phyloP scores from a whole-genome alignment of 495 filamentous ascomycete genomes.

The Neohortaea acidophila region DNA sequence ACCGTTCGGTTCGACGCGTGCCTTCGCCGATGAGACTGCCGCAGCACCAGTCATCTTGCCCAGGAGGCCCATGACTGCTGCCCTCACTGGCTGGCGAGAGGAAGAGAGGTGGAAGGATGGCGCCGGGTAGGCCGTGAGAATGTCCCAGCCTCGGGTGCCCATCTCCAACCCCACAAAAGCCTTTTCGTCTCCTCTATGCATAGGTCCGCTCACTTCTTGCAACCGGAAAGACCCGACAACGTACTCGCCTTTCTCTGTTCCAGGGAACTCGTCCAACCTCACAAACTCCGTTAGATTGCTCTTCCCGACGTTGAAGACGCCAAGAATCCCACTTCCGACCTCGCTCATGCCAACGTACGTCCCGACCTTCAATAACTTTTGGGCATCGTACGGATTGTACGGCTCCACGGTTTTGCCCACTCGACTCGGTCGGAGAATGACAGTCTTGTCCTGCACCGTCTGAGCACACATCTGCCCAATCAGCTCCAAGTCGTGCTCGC shows the following conservation, averaged over 20 bases:
- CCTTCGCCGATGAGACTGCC: constrained; percentile 48
- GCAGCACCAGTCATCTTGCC: constrained; percentile 83
- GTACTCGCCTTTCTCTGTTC: constrained; percentile 44
- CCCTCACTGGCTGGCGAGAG: constrained; percentile 18
- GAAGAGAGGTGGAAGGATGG: constrained; percentile 35
- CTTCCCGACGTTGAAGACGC: constrained; percentile 64
- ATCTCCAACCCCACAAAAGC: constrained; percentile 43
- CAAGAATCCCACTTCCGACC: constrained; percentile 62
- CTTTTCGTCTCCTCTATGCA: constrained; percentile 1
- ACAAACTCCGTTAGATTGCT: constrained; percentile 47
- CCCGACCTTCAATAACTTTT: constrained; percentile 58
- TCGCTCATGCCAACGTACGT: constrained; percentile 50
- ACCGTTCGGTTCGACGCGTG: constrained; percentile 42
- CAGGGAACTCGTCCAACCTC: constrained; percentile 54
- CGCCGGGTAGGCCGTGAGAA: constrained; percentile 60
- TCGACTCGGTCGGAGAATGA: constrained; percentile 60
- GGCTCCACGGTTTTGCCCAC: constrained; percentile 53
- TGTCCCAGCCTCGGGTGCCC: constrained; percentile 55
- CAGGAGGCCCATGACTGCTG: constrained; percentile 66
- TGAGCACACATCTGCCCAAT: constrained; percentile 62
- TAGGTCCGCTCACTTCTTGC: constrained; percentile 44
- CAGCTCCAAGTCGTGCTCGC: constrained; percentile 56
- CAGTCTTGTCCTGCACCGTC: constrained; percentile 50
- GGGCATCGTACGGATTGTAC: constrained; percentile 60
- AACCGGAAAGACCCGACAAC: constrained; percentile 55